Conservation (phyloP, 192 early-diverging fungal species). For the Mortierella claussenii region DNA sequence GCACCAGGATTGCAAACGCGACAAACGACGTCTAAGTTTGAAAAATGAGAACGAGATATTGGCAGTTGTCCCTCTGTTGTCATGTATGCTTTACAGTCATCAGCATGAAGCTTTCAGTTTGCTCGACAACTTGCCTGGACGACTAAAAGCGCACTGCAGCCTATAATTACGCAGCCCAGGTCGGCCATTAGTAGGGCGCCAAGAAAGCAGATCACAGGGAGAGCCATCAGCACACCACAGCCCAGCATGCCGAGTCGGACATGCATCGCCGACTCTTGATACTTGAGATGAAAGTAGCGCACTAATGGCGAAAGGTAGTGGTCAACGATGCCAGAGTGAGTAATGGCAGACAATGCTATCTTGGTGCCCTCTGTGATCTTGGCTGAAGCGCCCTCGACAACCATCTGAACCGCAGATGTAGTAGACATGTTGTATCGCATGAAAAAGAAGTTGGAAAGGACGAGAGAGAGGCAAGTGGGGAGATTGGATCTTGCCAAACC, state of each 20-base stretch:
- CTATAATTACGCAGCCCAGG: neutral
- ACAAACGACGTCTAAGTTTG: neutral
- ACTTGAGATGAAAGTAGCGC: neutral
- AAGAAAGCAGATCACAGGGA: neutral
- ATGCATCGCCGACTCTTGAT: neutral
- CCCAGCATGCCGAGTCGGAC: conserved; percentile 1
- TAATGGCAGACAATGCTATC: neutral
- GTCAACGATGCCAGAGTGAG: neutral
- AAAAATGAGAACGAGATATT: no score
- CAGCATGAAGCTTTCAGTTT: neutral
- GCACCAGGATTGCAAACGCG: neutral
- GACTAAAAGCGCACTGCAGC: neutral
- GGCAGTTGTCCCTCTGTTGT: no score
- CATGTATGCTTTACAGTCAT: no score
- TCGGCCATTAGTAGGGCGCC: neutral
- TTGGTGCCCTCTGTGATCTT: conserved; percentile 2
- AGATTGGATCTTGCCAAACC: neutral
- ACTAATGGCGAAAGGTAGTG: neutral
- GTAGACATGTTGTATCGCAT: neutral
- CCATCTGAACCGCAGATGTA: neutral
- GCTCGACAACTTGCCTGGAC: neutral
- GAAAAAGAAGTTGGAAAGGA: no score
- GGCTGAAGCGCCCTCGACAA: neutral
- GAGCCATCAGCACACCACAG: neutral
- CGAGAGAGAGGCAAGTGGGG: neutral